Evolutionary conservation across 2,329 filamentous ascomycete species (phyloP), one percentile per base, ranked within the genome.

Genomic region (Cladosporium sp.): DNA sequence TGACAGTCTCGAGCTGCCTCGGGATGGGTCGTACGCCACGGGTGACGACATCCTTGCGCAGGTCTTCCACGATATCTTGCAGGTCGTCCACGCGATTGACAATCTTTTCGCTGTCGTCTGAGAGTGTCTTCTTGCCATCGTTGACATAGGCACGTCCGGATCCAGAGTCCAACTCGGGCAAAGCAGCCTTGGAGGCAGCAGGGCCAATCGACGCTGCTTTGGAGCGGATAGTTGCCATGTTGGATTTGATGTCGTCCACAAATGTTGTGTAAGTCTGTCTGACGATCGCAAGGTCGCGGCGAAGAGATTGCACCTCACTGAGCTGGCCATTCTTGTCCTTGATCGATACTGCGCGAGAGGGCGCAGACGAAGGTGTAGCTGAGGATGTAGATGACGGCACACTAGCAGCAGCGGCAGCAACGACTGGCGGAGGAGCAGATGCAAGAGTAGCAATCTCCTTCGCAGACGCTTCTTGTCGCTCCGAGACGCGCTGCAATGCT

Each of bases 61-160:
- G 79, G 65, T 98, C 93, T 69, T 98, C 93, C 16, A 98, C 88
- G 49, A 93, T 77, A 67, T 98, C 93, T 70, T 97, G 93, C n/a
- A 98, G 78, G 63, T 97, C 92, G 65, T 98, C 93, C 9, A 98
- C 93, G 63, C 89, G 86, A 59, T 83, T 85, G 57, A 98, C 91
- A 50, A 98, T 83, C 55, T 84, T 85, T 67, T 97, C 92, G 0
- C 89, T 95, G 65, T 97, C 92, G 20, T 85, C 78, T 43, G 85
- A 87, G 53, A 98, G 81, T 52, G 84, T 80, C 70, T 95, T 95
- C 67, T 95, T 94, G 42, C 92, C 92, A 30, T 77, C 79, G 57
- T 86, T 85, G 57, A 98, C 88, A 62, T 96, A 93, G 7, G 83
- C 77, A 57, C 91, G 86, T 29, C 92, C 92, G n/a, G 82, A 83